phyloP scores from a whole-genome alignment of 768 basidiomycete genomes.

The Rhodotorula toruloides region DNA sequence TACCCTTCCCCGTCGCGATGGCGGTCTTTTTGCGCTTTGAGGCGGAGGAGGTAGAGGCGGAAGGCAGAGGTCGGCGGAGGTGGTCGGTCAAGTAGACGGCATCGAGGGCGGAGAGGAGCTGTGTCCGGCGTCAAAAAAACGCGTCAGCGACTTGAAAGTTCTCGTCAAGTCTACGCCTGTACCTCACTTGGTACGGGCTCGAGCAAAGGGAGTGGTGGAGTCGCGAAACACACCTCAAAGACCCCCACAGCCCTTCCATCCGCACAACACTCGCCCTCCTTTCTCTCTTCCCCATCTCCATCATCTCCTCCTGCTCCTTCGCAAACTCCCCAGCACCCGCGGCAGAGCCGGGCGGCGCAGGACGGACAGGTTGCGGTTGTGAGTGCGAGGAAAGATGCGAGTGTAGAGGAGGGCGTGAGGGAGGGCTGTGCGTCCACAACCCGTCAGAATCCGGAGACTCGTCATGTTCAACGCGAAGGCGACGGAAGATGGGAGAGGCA shows the following conservation, averaged over 20 bases:
- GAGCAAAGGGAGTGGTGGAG: not conserved
- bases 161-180: not conserved
- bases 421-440: not conserved
- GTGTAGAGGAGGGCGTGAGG: not conserved
- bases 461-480: not conserved
- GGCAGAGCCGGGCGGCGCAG: not conserved
- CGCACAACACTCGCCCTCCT: too few relatives aligned
- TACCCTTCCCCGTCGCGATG: not conserved
- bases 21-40: not conserved
- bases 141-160: too few relatives aligned
- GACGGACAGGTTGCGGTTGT: not conserved
- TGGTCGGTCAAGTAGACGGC: slow-evolving; percentile 10
- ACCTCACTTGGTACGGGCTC: not conserved
- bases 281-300: not conserved
- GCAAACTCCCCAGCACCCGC: not conserved
- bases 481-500: not conserved
- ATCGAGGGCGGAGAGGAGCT: slow-evolving; percentile 25
- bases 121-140: not conserved
- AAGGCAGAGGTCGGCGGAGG: not conserved
- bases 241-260: not conserved
- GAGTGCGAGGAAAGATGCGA: not conserved
- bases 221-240: not conserved
- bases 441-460: not conserved
- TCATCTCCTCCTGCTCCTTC: not conserved
- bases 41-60: not conserved